Base-by-base conservation (phyloP, 257 asterid species). In the Solanum sejunctum region DNA sequence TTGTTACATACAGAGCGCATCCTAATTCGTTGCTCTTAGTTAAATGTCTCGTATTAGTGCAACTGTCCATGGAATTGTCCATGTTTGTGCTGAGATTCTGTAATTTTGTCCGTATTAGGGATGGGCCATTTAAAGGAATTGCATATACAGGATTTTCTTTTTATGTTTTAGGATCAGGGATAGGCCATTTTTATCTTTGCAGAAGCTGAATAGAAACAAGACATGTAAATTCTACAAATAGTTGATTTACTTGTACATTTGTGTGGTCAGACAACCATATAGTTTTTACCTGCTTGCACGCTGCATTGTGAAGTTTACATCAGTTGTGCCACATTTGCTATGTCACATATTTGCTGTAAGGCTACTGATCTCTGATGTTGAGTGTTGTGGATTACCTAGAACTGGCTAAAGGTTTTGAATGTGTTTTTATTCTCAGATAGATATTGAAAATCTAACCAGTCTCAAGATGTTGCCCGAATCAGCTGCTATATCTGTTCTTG, bases 391-490 rank as follows among this genome's bases (percentile, higher is more conserved):
- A 18, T 52, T 78, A 78, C 64, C 28, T 10, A 23, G 64, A 52
- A 52, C 49, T 17, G 39, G 82, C 45, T 77, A 23, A 80, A 54
- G 13, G 18, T 56, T 57, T 23, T 78, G 67, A 61, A 83, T 66
- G 51, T 51, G 80, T 63, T 39, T 28, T 69, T 49, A 32, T 84
- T 87, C 90, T 84, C 98, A 96, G 99, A 91, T 96, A 80, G 94
- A 93, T 83, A 87, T 92, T 83, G 90, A 85, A 63, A 90, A 90
- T 90, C 86, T 96, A 84, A 83, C 89, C 86, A 82, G 86, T 87
- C 97, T 96, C 85, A 92, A 88, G 91, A 94, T 92, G 85, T 85
- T 96, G 86, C 96, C 98, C 0, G 96, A 92, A 84, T 88, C 95
- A 56, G 84, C 83, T 82, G 97, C 96, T 71, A 91, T 94, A 87